phyloP scores from a whole-genome alignment of 352 stramenopile species.

The Phytophthora megakarya region DNA sequence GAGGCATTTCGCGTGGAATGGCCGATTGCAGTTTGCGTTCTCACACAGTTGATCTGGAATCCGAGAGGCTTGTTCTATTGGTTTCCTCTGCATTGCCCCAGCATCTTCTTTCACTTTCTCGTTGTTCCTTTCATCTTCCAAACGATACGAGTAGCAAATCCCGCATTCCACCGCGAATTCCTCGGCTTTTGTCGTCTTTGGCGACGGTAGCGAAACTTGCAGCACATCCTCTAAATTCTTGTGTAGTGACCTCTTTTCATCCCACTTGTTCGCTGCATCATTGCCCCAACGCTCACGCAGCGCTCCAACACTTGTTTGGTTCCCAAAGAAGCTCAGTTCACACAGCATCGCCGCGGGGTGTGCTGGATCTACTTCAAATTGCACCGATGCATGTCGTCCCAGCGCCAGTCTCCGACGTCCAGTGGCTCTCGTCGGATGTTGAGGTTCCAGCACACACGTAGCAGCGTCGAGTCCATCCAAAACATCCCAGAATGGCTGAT shows the following conservation, averaged over 20 bases:
- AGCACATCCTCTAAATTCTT: slow-evolving; percentile 75
- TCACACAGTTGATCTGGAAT: slow-evolving; percentile 89
- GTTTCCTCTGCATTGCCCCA: not conserved
- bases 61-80: slow-evolving; percentile 10
- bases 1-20: slow-evolving; percentile 89
- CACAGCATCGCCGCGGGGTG: slow-evolving; percentile 47
- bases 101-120: slow-evolving; percentile 4
- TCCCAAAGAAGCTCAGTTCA: slow-evolving; percentile 82
- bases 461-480: slow-evolving; percentile 75
- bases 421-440: slow-evolving; percentile 65
- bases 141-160: slow-evolving; percentile 89
- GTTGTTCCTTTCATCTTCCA: slow-evolving; percentile 41
- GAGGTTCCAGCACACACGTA: slow-evolving; percentile 80
- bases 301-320: slow-evolving; percentile 50
- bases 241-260: slow-evolving; percentile 51
- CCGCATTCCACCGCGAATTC: slow-evolving; percentile 87
- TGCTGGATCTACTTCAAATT: slow-evolving; percentile 66
- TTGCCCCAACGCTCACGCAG: slow-evolving; percentile 68
- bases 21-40: slow-evolving; percentile 79
- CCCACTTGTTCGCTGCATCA: slow-evolving; percentile 58
- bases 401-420: slow-evolving; percentile 68
- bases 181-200: slow-evolving; percentile 47
- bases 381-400: slow-evolving; percentile 68
- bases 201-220: slow-evolving; percentile 65
- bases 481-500: slow-evolving; percentile 81